Conservation (phyloP, 192 early-diverging fungal genomes). For the Dispira simplex region DNA sequence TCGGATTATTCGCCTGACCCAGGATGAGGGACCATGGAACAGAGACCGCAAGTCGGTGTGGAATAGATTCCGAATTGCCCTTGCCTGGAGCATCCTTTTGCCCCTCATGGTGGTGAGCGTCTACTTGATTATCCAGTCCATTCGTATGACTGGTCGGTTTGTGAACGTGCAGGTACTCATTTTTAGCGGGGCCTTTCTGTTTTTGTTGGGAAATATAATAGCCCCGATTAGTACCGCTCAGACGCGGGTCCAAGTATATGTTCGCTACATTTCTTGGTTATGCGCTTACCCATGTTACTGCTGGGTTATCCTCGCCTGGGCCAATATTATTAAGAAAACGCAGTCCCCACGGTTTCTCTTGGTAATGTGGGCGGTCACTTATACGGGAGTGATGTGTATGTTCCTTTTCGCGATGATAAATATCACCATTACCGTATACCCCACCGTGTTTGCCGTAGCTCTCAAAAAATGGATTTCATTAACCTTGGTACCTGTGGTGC, state of each 20-base stretch:
- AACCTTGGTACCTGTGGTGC: not conserved
- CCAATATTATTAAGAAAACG: slow-evolving; percentile 9
- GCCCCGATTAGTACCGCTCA: slow-evolving; percentile 10
- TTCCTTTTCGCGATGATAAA: slow-evolving; percentile 5
- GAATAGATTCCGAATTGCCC: slow-evolving; percentile 9
- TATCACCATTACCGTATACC: not conserved
- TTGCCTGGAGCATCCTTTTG: not conserved
- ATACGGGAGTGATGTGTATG: not conserved
- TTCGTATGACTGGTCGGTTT: not conserved
- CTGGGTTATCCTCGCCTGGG: slow-evolving; percentile 8
- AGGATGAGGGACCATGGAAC: slow-evolving; percentile 9
- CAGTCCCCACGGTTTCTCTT: slow-evolving; percentile 10
- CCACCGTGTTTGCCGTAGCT: not conserved
- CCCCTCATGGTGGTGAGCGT: slow-evolving; percentile 3
- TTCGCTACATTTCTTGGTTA: slow-evolving; percentile 4
- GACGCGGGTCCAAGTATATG: not conserved
- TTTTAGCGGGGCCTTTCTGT: not conserved
- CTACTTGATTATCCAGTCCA: not conserved
- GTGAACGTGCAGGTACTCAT: slow-evolving; percentile 1
- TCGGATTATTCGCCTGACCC: not conserved
- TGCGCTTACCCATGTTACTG: slow-evolving; percentile 2
- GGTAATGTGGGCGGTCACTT: slow-evolving; percentile 6
- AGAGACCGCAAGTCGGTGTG: slow-evolving; percentile 5
- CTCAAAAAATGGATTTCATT: slow-evolving; percentile 10
- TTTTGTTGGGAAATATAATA: not conserved